Percentiles rank a stretch among this genome's conserved stretches.
Evolutionary conservation across 1,139 yeast species (phyloP).

Genomic region (Kurtzmaniella quercitrusa): DNA sequence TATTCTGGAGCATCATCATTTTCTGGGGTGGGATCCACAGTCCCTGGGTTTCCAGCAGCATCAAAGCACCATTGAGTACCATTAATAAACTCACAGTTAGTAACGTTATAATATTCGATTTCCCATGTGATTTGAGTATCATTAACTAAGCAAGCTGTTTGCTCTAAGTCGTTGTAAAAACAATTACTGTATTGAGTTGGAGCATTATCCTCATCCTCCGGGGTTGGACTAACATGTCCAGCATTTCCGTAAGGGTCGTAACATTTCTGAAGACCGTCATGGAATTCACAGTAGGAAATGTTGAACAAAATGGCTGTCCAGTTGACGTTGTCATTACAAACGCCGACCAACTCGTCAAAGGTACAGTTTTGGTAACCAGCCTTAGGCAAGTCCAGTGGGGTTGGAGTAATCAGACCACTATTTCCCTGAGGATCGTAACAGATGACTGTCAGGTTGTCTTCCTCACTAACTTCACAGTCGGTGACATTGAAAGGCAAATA

Average conservation of each 20-base stretch:
- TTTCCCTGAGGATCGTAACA: constrained; percentile 1
- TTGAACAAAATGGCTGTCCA: not conserved
- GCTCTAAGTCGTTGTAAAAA: not conserved
- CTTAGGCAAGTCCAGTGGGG: not conserved
- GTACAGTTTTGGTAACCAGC: not conserved
- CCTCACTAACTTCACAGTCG: not conserved
- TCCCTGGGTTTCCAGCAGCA: not conserved
- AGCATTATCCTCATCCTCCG: not conserved
- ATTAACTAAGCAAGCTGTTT: not conserved
- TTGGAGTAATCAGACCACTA: not conserved
- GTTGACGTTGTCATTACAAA: not conserved
- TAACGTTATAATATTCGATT: not conserved
- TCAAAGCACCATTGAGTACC: not conserved
- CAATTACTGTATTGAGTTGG: not conserved
- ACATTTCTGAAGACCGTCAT: not conserved
- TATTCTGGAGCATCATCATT: not conserved
- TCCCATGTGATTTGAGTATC: not conserved
- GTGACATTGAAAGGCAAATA: not conserved
- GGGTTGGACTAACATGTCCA: not conserved
- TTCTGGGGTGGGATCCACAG: not conserved
- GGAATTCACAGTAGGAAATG: not conserved
- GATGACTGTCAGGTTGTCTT: not conserved
- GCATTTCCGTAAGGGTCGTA: not conserved
- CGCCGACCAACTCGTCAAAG: not conserved
- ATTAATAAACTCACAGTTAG: not conserved